Percentiles rank a stretch among this genome's conserved stretches.
These are phyloP conservation scores for Nakataea oryzae DNA, from an alignment of 2,329 filamentous ascomycete genomes.

Conservation along the genomic window DNA sequence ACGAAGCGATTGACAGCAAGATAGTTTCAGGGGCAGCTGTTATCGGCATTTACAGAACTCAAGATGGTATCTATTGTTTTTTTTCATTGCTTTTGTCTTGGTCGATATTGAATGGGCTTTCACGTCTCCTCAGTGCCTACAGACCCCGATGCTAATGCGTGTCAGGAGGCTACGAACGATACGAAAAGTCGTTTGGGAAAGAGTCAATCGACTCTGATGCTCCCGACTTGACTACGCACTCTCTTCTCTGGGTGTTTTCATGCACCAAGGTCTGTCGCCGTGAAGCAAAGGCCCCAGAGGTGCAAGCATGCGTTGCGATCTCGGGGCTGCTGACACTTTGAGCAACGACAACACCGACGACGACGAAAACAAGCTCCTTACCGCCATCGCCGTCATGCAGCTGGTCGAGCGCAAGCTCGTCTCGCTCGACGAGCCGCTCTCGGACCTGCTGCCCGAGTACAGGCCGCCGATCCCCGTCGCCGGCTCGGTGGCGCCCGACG, in stretches of 20 bases:
- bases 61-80: not conserved
- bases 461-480: conserved; percentile 1
- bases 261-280: conserved; percentile 1
- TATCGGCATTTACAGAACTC: not conserved
- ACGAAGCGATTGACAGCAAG: not conserved
- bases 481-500: not conserved
- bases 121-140: too few relatives aligned
- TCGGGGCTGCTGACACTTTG: not conserved
- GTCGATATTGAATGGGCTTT: too few relatives aligned
- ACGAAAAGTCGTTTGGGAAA: not conserved
- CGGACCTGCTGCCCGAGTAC: conserved; percentile 1
- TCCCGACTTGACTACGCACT: not conserved
- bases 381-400: conserved; percentile 3
- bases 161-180: not conserved
- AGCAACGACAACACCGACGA: not conserved
- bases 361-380: not conserved
- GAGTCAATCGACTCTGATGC: conserved; percentile 1
- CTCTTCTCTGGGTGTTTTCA: conserved; percentile 1
- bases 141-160: too few relatives aligned
- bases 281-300: not conserved
- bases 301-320: not conserved
- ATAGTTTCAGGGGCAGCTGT: conserved; percentile 1
- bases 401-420: conserved; percentile 2
- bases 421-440: conserved; percentile 4
- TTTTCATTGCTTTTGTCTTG: too few relatives aligned